Base-by-base conservation (phyloP, 768 basidiomycete genomes). In the Kwoniella sp. region DNA sequence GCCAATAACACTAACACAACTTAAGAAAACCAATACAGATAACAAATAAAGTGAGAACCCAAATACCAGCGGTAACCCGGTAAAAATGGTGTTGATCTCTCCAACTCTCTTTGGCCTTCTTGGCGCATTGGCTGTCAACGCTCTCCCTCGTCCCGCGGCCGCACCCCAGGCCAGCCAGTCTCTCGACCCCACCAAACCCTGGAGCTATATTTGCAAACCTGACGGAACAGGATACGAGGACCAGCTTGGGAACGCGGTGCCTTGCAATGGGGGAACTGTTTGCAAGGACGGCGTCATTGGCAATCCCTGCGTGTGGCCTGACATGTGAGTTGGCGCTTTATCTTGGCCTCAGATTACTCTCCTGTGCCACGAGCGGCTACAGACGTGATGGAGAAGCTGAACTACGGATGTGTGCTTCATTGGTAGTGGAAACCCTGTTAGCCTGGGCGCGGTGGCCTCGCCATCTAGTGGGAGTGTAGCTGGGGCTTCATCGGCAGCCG, bases 291-390 rank as follows among this genome's bases (percentile, higher is more conserved):
- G 61, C 26, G 47, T 19, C 13, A 7, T 10, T 13, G 60, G 60
- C 21, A 53, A 24, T 33, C 60, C 61, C 22, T 63, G 61, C 24
- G 54, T 37, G 5, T 55, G 46, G 54, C 55, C 61, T 26, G 47
- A 29, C 26, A 30, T n/a, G 61, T 63, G 61, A 63, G 61, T 55
- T 8, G 2, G 19, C 13, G 10, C 33, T 33, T 33, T 6, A 6
- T 6, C 33, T 33, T 13, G 33, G 13, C 33, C 33, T 13, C 13
- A 6, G 7, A 6, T n/a, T n/a, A n/a, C n/a, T n/a, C n/a, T n/a
- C n/a, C n/a, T n/a, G n/a, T n/a, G n/a, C n/a, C n/a, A n/a, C n/a
- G n/a, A n/a, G n/a, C n/a, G n/a, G n/a, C n/a, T n/a, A 33, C 33
- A 33, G 33, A 33, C 33, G 33, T 33, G 33, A 33, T 33, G 33